A percentile compares a stretch with the other conserved stretches of the same genome.
Conservation (phyloP, 345 rosid genomes). For the Adansonia digitata region DNA sequence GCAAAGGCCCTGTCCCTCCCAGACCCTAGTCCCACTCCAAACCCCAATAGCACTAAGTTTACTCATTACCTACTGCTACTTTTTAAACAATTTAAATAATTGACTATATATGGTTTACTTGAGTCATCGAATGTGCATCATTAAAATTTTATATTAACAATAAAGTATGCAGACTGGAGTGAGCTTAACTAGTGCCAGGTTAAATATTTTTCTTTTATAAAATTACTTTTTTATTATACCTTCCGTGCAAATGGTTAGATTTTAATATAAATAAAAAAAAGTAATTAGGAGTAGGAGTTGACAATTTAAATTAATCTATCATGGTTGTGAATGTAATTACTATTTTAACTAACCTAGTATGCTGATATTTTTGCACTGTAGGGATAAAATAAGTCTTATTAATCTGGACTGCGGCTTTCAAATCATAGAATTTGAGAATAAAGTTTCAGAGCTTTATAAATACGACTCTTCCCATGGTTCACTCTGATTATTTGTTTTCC, state of each 20-base stretch:
- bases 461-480: neutral
- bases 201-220: neutral
- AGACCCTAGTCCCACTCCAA: no score
- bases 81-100: no score
- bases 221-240: no score
- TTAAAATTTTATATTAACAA: neutral
- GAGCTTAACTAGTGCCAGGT: neutral
- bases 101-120: no score
- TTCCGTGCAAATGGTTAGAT: neutral
- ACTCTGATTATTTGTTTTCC: neutral
- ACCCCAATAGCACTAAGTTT: no score
- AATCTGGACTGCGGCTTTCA: neutral
- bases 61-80: no score
- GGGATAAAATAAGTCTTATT: no score
- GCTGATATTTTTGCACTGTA: neutral
- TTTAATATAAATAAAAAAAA: neutral
- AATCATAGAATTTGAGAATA: neutral
- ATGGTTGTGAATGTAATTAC: neutral
- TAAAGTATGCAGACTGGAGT: neutral
- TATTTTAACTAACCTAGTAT: neutral
- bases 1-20: no score
- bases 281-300: no score
- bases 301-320: no score
- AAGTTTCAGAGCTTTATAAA: neutral
- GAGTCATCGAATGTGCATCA: neutral